These are phyloP conservation scores for Aureobasidium subglaciale DNA, from an alignment of 2,329 filamentous ascomycete species.

Conservation along the genomic window DNA sequence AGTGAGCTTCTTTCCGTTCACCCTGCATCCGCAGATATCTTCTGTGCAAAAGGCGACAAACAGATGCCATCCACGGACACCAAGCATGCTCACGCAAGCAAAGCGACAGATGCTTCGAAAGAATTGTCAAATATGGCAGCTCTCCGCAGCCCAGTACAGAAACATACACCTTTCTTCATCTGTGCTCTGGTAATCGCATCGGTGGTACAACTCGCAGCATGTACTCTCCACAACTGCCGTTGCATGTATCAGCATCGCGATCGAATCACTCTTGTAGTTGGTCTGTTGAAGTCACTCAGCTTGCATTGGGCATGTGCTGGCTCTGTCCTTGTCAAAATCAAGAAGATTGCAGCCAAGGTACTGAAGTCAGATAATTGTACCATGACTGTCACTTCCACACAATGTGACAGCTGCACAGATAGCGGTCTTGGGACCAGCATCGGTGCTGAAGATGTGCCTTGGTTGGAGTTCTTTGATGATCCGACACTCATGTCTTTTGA, in stretches of 20 bases:
- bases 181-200: slow-evolving; percentile 72
- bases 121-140: slow-evolving; percentile 69
- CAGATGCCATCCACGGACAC: slow-evolving; percentile 44
- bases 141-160: slow-evolving; percentile 59
- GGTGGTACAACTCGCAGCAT: slow-evolving; percentile 75
- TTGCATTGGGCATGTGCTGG: slow-evolving; percentile 66
- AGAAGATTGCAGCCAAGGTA: slow-evolving; percentile 52
- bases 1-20: slow-evolving; percentile 62
- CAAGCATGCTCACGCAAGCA: slow-evolving; percentile 63
- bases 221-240: slow-evolving; percentile 49
- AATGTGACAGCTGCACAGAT: slow-evolving; percentile 9
- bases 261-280: slow-evolving; percentile 64
- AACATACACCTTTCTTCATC: slow-evolving; percentile 77
- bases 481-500: not conserved
- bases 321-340: slow-evolving; percentile 64
- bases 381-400: not conserved
- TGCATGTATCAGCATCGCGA: slow-evolving; percentile 63
- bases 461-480: slow-evolving; percentile 8
- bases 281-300: slow-evolving; percentile 63
- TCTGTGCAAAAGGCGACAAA: slow-evolving; percentile 38
- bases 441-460: not conserved
- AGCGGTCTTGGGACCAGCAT: not conserved
- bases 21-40: slow-evolving; percentile 43
- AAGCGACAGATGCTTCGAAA: slow-evolving; percentile 72
- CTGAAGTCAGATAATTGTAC: slow-evolving; percentile 1